These are phyloP conservation scores for Furcasterigmium furcatum DNA, from an alignment of 2,329 filamentous ascomycete species.

Conservation along the genomic window DNA sequence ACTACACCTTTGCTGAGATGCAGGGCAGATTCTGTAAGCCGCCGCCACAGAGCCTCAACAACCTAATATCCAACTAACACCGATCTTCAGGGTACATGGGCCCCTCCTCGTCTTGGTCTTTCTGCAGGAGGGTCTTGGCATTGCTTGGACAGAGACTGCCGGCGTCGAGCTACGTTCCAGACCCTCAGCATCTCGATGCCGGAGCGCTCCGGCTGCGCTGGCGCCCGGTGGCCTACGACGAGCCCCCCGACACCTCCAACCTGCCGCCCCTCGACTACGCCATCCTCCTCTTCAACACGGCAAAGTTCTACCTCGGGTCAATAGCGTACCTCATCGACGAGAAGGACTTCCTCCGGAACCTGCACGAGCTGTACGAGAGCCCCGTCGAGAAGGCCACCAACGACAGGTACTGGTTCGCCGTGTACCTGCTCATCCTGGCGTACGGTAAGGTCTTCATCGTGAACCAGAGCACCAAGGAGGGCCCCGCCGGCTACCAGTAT, in stretches of 20 bases:
- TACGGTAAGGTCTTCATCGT: conserved; percentile 26
- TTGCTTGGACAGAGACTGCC: conserved; percentile 25
- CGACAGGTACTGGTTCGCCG: conserved; percentile 22
- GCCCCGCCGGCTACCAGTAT: conserved; percentile 31
- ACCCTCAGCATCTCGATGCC: conserved; percentile 27
- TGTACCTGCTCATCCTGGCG: conserved; percentile 26
- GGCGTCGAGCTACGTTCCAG: conserved; percentile 22
- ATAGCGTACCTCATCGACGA: conserved; percentile 19
- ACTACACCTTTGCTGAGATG: conserved; percentile 25
- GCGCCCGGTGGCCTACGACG: conserved; percentile 17
- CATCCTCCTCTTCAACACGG: conserved; percentile 17
- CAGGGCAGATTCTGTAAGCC: conserved; percentile 24
- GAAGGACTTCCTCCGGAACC: conserved; percentile 11
- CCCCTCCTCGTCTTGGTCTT: conserved; percentile 30
- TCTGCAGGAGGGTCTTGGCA: conserved; percentile 26
- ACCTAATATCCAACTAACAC: not conserved
- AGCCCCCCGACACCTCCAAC: conserved; percentile 21
- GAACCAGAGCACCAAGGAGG: conserved; percentile 17
- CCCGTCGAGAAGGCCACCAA: conserved; percentile 12
- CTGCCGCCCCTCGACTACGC: conserved; percentile 18
- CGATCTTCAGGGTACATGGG: conserved; percentile 25
- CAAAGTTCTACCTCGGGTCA: conserved; percentile 18
- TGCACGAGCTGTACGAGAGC: conserved; percentile 18
- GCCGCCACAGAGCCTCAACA: too few relatives aligned
- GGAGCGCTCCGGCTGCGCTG: conserved; percentile 22